Evolutionary conservation across 257 asterid genomes (phyloP).

Genomic region (Ligustrum vulgare): DNA sequence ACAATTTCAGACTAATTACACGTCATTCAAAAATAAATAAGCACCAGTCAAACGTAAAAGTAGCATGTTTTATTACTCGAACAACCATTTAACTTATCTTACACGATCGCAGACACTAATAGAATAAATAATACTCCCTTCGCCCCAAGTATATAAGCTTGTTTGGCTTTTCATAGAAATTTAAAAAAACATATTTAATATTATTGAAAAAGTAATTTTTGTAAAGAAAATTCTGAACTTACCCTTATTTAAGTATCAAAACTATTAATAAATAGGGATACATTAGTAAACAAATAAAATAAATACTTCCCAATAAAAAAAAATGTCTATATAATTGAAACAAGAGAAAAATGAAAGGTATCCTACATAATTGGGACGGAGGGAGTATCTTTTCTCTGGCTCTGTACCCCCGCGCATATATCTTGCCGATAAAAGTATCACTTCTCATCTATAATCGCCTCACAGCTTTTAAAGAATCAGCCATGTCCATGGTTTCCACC

Average conservation of each 20-base stretch:
- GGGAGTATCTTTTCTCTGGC: not conserved
- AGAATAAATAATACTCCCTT: conserved; percentile 14
- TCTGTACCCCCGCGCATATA: not conserved
- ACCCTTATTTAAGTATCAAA: too few relatives aligned
- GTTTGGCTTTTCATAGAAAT: too few relatives aligned
- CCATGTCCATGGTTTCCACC: conserved; percentile 57
- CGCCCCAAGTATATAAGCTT: too few relatives aligned
- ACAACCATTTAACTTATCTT: not conserved
- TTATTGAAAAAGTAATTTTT: too few relatives aligned
- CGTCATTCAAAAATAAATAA: not conserved
- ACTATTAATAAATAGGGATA: too few relatives aligned
- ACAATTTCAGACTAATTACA: not conserved
- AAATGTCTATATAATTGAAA: too few relatives aligned
- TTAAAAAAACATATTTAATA: too few relatives aligned
- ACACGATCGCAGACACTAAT: not conserved
- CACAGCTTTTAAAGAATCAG: conserved; percentile 19
- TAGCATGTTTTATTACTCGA: not conserved
- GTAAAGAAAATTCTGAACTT: too few relatives aligned
- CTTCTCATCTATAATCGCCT: conserved; percentile 6
- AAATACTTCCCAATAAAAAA: too few relatives aligned
- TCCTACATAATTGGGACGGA: too few relatives aligned
- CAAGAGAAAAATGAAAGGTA: too few relatives aligned
- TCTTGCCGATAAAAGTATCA: conserved; percentile 28
- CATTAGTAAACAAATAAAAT: too few relatives aligned
- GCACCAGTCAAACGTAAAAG: not conserved